Conservation (phyloP, 306 rosid species). For the Hippophae rhamnoides region DNA sequence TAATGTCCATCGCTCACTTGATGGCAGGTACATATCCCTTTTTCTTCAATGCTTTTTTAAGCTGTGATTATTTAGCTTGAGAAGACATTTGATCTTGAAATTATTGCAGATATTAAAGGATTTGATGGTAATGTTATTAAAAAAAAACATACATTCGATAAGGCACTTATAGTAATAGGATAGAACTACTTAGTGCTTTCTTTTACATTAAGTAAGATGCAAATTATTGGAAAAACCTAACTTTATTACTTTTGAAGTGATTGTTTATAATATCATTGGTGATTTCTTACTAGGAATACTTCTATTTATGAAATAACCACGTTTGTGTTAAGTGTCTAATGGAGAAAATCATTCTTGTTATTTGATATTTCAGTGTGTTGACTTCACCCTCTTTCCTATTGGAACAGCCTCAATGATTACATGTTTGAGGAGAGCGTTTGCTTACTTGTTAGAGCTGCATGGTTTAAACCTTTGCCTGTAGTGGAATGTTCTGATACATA, state of each 20-base stretch:
- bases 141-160: no score
- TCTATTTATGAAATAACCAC: background rate
- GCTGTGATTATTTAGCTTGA: background rate
- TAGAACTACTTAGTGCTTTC: no score
- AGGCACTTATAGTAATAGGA: no score
- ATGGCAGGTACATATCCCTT: slow-evolving; percentile 58
- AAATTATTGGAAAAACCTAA: no score
- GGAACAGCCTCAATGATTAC: slow-evolving; percentile 56
- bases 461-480: slow-evolving; percentile 58
- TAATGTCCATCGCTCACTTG: slow-evolving; percentile 82
- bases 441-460: slow-evolving; percentile 71
- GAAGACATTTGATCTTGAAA: background rate
- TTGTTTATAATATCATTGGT: background rate
- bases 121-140: no score
- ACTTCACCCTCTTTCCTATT: background rate
- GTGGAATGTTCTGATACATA: slow-evolving; percentile 32
- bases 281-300: background rate
- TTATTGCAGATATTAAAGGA: background rate
- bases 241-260: no score
- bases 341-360: background rate
- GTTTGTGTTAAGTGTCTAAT: background rate
- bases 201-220: no score
- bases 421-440: slow-evolving; percentile 95
- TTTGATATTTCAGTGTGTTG: background rate
- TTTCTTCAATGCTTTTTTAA: background rate